Evolutionary conservation across 148 eudicot genomes (phyloP).

Genomic region (Arctostaphylos glauca): DNA sequence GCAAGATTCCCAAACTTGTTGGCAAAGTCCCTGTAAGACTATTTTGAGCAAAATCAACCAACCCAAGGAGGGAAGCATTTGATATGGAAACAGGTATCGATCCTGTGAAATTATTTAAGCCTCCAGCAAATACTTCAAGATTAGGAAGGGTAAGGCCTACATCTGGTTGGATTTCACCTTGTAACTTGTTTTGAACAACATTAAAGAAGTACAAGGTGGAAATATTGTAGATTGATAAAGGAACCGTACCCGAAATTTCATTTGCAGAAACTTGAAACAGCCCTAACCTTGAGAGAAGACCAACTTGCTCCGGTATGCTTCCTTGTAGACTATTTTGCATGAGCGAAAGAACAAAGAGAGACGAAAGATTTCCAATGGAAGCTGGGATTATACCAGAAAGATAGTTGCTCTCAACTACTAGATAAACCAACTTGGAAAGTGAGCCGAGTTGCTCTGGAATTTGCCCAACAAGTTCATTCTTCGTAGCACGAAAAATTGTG

Average conservation of each 20-base stretch:
- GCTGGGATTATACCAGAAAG: slow-evolving; percentile 35
- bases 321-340: slow-evolving; percentile 6
- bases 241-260: slow-evolving; percentile 22
- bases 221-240: slow-evolving; percentile 21
- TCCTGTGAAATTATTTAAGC: slow-evolving; percentile 23
- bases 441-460: slow-evolving; percentile 30
- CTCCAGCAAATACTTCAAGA: slow-evolving; percentile 15
- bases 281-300: slow-evolving; percentile 7
- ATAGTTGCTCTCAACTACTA: slow-evolving; percentile 21
- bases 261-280: slow-evolving; percentile 15
- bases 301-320: slow-evolving; percentile 18
- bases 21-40: slow-evolving; percentile 25
- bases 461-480: slow-evolving; percentile 28
- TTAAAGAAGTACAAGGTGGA: slow-evolving; percentile 12
- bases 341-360: slow-evolving; percentile 7
- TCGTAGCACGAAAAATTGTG: neutral
- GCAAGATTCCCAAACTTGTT: slow-evolving; percentile 11
- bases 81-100: slow-evolving; percentile 24
- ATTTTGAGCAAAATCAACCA: slow-evolving; percentile 19
- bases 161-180: slow-evolving; percentile 17
- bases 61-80: slow-evolving; percentile 20
- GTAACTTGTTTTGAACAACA: slow-evolving; percentile 10
- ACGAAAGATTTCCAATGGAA: slow-evolving; percentile 33
- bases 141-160: slow-evolving; percentile 21
- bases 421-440: slow-evolving; percentile 11